Evolutionary conservation across 2,329 filamentous ascomycete genomes (phyloP).

Genomic region (Arthrobotrys megalospora): DNA sequence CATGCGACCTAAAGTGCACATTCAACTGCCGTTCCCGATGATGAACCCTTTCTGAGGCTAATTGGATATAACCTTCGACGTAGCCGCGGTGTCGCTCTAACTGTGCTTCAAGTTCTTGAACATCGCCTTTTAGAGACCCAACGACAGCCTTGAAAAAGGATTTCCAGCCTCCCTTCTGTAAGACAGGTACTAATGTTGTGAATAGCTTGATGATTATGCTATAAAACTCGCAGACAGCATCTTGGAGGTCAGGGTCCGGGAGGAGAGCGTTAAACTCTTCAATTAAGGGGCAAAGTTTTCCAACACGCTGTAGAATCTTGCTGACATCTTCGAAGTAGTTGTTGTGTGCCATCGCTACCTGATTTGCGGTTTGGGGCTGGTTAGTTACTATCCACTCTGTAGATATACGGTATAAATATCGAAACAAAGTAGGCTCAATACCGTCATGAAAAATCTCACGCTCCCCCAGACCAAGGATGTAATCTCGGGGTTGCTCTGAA

Average conservation of each 20-base stretch:
- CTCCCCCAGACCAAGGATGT: constrained; percentile 27
- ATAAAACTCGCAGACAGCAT: constrained; percentile 34
- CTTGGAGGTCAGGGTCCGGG: constrained; percentile 18
- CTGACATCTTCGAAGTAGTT: constrained; percentile 21
- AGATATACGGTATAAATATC: background rate
- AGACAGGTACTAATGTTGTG: background rate
- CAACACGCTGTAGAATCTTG: constrained; percentile 13
- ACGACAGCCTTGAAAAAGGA: background rate
- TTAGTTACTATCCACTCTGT: background rate
- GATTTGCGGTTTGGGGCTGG: background rate
- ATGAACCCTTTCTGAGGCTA: constrained; percentile 2
- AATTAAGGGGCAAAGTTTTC: constrained; percentile 22
- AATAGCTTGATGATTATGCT: constrained; percentile 9
- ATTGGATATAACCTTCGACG: constrained; percentile 10
- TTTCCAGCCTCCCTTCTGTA: background rate
- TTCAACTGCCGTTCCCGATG: constrained; percentile 3
- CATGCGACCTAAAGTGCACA: constrained; percentile 4
- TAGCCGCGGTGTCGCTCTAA: constrained; percentile 17
- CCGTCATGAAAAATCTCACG: constrained; percentile 26
- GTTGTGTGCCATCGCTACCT: constrained; percentile 24
- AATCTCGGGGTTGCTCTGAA: constrained; percentile 36
- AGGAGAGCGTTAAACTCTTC: constrained; percentile 22
- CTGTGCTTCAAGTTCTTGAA: constrained; percentile 12
- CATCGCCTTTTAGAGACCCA: constrained; percentile 7
- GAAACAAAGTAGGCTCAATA: background rate